A percentile compares a stretch with the other conserved stretches of the same genome.
These are phyloP conservation scores for Helichrysum umbraculigerum DNA, from an alignment of 129 eudicot species.

Conservation along the genomic window DNA sequence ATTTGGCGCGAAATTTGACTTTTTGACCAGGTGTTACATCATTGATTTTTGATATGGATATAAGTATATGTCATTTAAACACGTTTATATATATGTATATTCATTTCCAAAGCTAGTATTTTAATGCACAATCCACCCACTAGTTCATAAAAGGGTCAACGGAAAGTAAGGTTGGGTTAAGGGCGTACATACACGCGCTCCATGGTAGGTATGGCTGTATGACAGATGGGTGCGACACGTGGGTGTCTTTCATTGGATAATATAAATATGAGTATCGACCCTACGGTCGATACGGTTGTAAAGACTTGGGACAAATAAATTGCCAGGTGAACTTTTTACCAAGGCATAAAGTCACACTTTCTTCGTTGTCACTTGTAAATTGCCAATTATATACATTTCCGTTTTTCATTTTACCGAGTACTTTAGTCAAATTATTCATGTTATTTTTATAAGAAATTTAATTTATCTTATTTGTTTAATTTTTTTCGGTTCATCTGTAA, in stretches of 20 bases:
- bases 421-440: too few relatives aligned
- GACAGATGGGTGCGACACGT: constrained; percentile 15
- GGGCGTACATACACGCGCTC: constrained; percentile 8
- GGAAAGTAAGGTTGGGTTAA: not conserved
- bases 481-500: too few relatives aligned
- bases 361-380: too few relatives aligned
- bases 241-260: not conserved
- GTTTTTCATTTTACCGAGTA: too few relatives aligned
- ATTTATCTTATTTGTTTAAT: too few relatives aligned
- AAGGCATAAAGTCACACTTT: not conserved
- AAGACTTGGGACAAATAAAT: not conserved
- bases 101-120: not conserved
- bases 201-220: not conserved
- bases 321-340: constrained; percentile 16
- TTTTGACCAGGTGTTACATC: too few relatives aligned
- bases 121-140: not conserved
- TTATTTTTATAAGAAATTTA: too few relatives aligned
- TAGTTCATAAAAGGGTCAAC: not conserved
- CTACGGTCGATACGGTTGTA: constrained; percentile 4
- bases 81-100: not conserved
- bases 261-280: not conserved
- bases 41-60: too few relatives aligned
- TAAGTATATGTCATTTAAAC: not conserved
- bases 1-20: too few relatives aligned
- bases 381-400: too few relatives aligned